A percentile compares a stretch with the other conserved stretches of the same genome.
Evolutionary conservation across 2,329 filamentous ascomycete species (phyloP).

Genomic region (Neurospora crassa): DNA sequence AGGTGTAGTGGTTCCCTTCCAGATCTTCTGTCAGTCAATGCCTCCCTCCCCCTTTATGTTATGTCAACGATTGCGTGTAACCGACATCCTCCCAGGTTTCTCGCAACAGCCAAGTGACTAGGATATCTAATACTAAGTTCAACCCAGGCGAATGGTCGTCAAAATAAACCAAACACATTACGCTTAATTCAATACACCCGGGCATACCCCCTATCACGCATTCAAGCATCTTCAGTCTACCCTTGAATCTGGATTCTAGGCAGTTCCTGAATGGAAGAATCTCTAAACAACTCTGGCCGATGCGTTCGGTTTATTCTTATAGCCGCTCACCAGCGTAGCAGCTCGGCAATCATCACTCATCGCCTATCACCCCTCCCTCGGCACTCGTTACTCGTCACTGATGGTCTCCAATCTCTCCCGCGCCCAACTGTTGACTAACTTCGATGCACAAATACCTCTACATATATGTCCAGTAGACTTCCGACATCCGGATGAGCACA

Average conservation of each 20-base stretch:
- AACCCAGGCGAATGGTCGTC: too few species aligned
- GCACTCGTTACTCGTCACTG: background rate
- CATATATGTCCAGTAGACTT: background rate
- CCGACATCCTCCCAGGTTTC: background rate
- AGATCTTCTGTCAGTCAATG: background rate
- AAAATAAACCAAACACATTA: too few species aligned
- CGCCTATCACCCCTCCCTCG: too few species aligned
- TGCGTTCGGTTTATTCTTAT: too few species aligned
- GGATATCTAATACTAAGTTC: background rate
- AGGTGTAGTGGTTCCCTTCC: background rate
- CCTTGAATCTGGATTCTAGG: too few species aligned
- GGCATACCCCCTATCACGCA: too few species aligned
- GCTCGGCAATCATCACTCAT: too few species aligned
- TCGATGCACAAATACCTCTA: background rate
- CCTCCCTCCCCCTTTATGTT: background rate
- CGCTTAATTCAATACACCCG: too few species aligned
- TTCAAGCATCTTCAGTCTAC: too few species aligned
- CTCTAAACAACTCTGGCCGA: too few species aligned
- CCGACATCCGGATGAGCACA: background rate
- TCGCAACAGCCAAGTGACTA: background rate
- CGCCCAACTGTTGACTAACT: background rate
- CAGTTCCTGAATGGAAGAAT: too few species aligned
- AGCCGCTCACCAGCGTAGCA: too few species aligned
- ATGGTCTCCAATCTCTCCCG: background rate
- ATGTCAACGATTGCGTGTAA: background rate